These are phyloP conservation scores for Populus alba DNA, from an alignment of 345 rosid species.

Conservation along the genomic window DNA sequence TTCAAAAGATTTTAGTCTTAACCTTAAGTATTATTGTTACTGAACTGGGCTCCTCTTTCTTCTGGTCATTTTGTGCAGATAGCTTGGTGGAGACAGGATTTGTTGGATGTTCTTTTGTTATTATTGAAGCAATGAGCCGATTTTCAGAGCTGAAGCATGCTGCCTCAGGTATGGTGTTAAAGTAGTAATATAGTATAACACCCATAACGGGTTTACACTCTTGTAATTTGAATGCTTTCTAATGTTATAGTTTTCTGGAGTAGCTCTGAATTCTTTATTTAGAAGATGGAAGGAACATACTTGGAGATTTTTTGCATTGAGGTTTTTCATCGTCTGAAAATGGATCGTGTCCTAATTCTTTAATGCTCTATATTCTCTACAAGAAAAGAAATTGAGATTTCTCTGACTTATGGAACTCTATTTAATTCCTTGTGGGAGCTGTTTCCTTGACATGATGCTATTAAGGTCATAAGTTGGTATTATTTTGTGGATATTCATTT, in stretches of 20 bases:
- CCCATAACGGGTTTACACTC: not conserved
- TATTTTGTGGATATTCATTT: not conserved
- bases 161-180: constrained; percentile 48
- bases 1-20: not conserved
- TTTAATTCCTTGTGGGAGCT: not conserved
- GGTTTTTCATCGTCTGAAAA: not conserved
- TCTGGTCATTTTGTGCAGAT: constrained; percentile 14
- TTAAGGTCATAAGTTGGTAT: not conserved
- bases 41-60: not conserved
- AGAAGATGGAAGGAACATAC: not conserved
- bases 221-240: not conserved
- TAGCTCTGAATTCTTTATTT: not conserved
- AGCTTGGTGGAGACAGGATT: constrained; percentile 15
- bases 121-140: constrained; percentile 57
- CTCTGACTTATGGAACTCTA: not conserved
- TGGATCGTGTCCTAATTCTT: not conserved
- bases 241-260: not conserved
- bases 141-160: constrained; percentile 43
- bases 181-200: not conserved
- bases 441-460: not conserved
- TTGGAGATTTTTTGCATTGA: constrained; percentile 1
- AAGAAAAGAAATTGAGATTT: not conserved
- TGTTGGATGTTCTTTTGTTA: constrained; percentile 43
- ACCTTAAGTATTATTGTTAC: not conserved
- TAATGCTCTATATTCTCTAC: not conserved